phyloP scores from a whole-genome alignment of 2,329 filamentous ascomycete species.

The Fusarium dlaminii region DNA sequence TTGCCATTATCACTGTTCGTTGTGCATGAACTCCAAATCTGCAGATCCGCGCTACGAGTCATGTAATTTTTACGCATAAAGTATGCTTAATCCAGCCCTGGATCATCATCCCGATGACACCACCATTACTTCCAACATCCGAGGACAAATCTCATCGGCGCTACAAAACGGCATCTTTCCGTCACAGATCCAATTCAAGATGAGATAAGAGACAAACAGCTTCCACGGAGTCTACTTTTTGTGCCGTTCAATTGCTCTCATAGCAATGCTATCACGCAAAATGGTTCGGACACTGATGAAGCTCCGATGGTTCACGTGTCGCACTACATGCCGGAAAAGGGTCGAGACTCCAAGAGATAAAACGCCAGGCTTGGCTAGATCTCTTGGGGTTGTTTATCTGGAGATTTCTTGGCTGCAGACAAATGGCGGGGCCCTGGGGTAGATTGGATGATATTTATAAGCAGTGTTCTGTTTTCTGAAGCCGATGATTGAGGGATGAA shows the following conservation, averaged over 20 bases:
- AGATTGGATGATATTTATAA: not conserved
- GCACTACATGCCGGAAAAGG: not conserved
- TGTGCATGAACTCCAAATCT: not conserved
- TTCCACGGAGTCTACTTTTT: conserved; percentile 23
- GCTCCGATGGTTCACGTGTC: conserved; percentile 17
- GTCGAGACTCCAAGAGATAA: not conserved
- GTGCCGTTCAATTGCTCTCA: not conserved
- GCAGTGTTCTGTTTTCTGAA: not conserved
- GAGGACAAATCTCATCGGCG: not conserved
- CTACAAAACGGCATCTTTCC: not conserved
- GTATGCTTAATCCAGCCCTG: not conserved
- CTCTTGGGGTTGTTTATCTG: not conserved
- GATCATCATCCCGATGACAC: not conserved
- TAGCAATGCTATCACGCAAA: not conserved
- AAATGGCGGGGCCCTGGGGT: not conserved
- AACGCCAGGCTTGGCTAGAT: conserved; percentile 3
- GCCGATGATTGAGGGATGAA: not conserved
- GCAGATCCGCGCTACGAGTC: not conserved
- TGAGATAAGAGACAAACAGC: not conserved
- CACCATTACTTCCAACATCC: not conserved
- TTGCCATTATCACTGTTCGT: not conserved
- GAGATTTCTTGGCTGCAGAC: not conserved
- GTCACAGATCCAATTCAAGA: not conserved
- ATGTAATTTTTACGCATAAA: not conserved
- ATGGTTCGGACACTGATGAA: conserved; percentile 19